Base-by-base conservation (phyloP, 768 basidiomycete species). In the Lactarius vividus region DNA sequence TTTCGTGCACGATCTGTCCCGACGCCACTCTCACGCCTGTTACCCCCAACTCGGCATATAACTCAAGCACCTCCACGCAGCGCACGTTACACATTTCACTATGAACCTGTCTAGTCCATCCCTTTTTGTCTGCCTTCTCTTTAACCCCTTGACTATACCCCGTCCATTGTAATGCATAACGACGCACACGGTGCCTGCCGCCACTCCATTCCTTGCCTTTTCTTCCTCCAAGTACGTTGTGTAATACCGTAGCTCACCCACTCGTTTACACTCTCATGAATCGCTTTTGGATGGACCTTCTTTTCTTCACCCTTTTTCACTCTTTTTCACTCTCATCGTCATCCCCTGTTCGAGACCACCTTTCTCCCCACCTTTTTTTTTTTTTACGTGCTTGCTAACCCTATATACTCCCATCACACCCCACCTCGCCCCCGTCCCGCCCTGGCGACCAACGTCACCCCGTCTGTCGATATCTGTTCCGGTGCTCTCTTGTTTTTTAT, bases 101-200 rank as follows among this genome's bases (percentile, higher is more conserved):
- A 59, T 56, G 56, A 60, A 26, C 42, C 42, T 28, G 33, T 29
- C 54, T 62, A 54, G 33, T 54, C 11, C 15, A 33, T 56, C 16
- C 31, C 61, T 37, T 31, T 54, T 46, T 31, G 16, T 62, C 61
- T 33, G n/a, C 52, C 35, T 37, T 37, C 28, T 63, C n/a, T 52
- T 66, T 63, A 60, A 58, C 61, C 61, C 62, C 61, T 46, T 52
- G 40, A 49, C 64, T 70, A 71, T 71, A 71, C 71, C 70, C 69
- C 61, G 59, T 60, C 70, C 70, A 71, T 63, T 71, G 70, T 71
- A 71, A 67, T 65, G 61, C 67, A 63, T 71, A 71, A 67, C 68
- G 69, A 68, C 64, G 64, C 70, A 70, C 66, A 70, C 63, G 63
- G 65, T 70, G 53, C 53, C 61, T 42, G 23, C 61, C 65, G 35